Base-by-base conservation (phyloP, 2,329 filamentous ascomycete species). In the Didymella pinodella region DNA sequence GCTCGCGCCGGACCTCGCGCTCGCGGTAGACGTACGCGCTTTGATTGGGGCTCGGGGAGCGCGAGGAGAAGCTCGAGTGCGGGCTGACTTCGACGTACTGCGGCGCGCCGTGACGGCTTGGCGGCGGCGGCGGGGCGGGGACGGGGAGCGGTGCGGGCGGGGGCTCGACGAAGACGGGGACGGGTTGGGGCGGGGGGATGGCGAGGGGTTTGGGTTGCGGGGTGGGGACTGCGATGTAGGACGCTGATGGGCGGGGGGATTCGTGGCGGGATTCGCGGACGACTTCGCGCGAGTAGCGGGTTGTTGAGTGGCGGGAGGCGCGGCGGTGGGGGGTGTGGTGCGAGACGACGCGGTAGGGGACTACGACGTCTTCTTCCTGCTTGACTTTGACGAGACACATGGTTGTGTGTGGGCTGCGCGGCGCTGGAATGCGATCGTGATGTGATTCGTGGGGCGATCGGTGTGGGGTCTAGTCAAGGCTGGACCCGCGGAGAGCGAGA, bases 351-450 rank as follows among this genome's bases (percentile, higher is more conserved):
- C 78, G 73, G 60, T 78, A 77, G 6, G 75, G 75, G 31, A 80
- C 76, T 29, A 78, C 71, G 45, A 78, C 72, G 43, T 82, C 79
- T 62, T 81, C 80, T 54, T 79, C 77, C 50, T 80, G 75, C 58
- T 76, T 77, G 54, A 82, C 77, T 61, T 77, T 78, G 70, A 82
- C 68, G 34, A 82, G 78, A 69, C 81, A 83, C 81, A 83, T 82
- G 43, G 63, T 11, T 18, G 38, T 12, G 38, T 18, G 38, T 12
- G 38, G 18, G 18, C 20, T 25, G 38, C 38, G 6, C 25, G 12
- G 50, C 26, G 28, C 38, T 20, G 16, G 28, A 44, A 64, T 73
- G 71, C 72, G 71, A 70, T 74, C 69, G 67, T 57, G 49, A 56
- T 65, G 56, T 74, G 72, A 75, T 75, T 72, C 69, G 73, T 60